Base-by-base conservation (phyloP, 2,329 filamentous ascomycete species). In the Aureobasidium sp. region DNA sequence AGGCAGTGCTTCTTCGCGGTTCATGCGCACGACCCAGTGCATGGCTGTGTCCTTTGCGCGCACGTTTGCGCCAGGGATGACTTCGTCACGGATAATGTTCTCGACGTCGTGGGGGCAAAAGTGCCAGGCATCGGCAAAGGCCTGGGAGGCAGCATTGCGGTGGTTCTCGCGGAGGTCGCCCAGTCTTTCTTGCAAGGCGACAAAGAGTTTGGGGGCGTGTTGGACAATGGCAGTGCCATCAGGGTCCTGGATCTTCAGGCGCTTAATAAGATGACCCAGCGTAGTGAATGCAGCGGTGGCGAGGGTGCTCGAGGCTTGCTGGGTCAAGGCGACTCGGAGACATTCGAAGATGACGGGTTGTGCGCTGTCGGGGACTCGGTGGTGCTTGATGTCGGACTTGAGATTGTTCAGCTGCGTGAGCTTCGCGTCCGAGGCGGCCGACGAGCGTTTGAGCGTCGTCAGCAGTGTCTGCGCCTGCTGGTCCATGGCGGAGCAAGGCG, bases 371-470 rank as follows among this genome's bases (percentile, higher is more conserved):
- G 90, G 90, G 47, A 96, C 89, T 77, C 91, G 91, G 71, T 89
- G 87, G 74, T 95, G 91, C 74, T 96, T 96, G 79, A 96, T 96
- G 72, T 85, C 63, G 31, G 89, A 91, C 75, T 95, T 95, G 73
- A 90, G 78, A 68, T 78, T 80, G 61, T 84, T 88, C 68, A 95
- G 83, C 57, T 82, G 81, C 63, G 83, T 79, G 64, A 89, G 80
- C 71, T 90, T 90, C 50, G 79, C 75, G 68, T 91, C 88, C 67
- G 89, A 78, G 51, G 84, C 80, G 38, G 82, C 80, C 67, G 89
- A 87, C 67, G 83, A 81, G 72, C 81, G 80, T 70, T 82, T 82
- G 64, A 84, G 75, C 57, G 78, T 75, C 61, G 74, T 75, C 65
- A 84, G 71, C 62, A 84, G 76, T 63, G 78, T 77, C 46, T 74